Conservation (phyloP, 495 filamentous ascomycete species). For the Hapsidospora chrysogenum region DNA sequence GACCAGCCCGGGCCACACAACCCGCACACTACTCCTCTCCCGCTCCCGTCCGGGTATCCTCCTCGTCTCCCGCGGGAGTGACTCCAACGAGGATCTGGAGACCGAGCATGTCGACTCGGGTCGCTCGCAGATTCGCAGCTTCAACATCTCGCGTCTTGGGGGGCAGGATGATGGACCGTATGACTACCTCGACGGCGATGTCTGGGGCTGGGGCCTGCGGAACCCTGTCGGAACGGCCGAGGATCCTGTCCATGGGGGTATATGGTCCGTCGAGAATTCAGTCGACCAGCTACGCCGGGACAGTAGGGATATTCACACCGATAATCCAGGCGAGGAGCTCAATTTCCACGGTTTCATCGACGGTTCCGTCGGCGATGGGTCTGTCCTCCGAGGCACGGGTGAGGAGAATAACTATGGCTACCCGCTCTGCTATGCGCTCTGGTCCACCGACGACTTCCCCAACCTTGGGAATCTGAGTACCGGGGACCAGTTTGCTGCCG, state of each 20-base stretch:
- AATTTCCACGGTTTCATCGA: conserved; percentile 53
- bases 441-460: conserved; percentile 25
- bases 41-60: conserved; percentile 29
- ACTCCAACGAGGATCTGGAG: conserved; percentile 38
- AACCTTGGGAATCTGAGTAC: conserved; percentile 8
- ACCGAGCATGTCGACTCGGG: conserved; percentile 30
- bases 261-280: conserved; percentile 61
- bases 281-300: conserved; percentile 41
- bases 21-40: conserved; percentile 43
- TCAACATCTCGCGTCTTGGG: conserved; percentile 30
- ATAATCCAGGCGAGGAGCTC: conserved; percentile 62
- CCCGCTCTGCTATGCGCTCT: conserved; percentile 49
- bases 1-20: conserved; percentile 38
- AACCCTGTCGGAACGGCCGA: conserved; percentile 52
- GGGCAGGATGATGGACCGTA: conserved; percentile 5
- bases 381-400: too few relatives aligned
- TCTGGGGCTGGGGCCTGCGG: conserved; percentile 55
- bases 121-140: conserved; percentile 48
- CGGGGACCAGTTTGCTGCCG: conserved; percentile 23
- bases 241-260: conserved; percentile 30
- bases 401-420: conserved; percentile 43
- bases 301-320: conserved; percentile 41
- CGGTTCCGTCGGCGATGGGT: conserved; percentile 18
- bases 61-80: conserved; percentile 47
- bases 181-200: conserved; percentile 27